phyloP scores from a whole-genome alignment of 140 eudicot species.

The Oenanthe javanica region DNA sequence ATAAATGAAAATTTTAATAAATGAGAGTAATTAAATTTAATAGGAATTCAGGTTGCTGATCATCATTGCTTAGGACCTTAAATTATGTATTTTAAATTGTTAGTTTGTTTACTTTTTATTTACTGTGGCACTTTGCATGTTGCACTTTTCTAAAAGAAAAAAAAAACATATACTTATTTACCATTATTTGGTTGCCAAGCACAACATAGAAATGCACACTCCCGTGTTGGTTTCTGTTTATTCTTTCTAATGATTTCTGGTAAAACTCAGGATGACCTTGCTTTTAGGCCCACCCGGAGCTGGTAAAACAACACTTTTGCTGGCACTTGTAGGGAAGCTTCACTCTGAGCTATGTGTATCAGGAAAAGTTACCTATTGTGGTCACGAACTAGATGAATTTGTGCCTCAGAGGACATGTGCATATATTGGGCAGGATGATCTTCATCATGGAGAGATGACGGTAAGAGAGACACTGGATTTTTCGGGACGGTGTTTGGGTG shows the following conservation, averaged over 20 bases:
- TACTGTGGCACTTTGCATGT: background rate
- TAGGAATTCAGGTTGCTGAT: background rate
- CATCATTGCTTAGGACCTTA: background rate
- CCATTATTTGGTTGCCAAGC: background rate
- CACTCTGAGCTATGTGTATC: slow-evolving; percentile 39
- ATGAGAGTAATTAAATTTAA: background rate
- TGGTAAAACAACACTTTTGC: slow-evolving; percentile 56
- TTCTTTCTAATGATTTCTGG: background rate
- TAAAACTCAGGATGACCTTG: slow-evolving; percentile 41
- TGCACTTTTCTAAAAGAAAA: background rate
- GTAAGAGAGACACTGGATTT: slow-evolving; percentile 71
- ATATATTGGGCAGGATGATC: slow-evolving; percentile 58
- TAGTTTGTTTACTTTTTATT: background rate
- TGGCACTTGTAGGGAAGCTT: slow-evolving; percentile 48
- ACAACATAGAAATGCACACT: background rate
- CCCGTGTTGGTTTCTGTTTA: background rate
- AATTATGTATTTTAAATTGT: background rate
- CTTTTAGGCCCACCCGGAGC: slow-evolving; percentile 67
- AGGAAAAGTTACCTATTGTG: slow-evolving; percentile 48
- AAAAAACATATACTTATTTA: background rate
- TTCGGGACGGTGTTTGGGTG: slow-evolving; percentile 62
- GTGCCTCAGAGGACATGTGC: slow-evolving; percentile 70
- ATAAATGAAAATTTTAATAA: background rate
- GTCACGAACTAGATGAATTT: slow-evolving; percentile 49
- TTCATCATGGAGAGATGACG: slow-evolving; percentile 78